Evolutionary conservation across 2,329 filamentous ascomycete species (phyloP).

Genomic region (Stemphylium vesicarium): DNA sequence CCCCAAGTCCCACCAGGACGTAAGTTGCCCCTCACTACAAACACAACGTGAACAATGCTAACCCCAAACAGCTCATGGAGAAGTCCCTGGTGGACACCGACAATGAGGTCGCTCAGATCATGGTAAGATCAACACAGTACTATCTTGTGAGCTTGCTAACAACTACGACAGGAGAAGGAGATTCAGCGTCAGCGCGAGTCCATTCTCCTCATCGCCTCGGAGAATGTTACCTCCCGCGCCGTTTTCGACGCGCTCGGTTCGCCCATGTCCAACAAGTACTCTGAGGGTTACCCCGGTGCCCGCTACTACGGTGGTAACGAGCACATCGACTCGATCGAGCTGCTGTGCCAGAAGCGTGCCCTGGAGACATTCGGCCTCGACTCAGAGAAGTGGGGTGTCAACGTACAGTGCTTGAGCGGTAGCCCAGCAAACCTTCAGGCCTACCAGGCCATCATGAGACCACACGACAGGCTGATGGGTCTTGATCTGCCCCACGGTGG

Average conservation of each 20-base stretch:
- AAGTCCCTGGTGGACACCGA: conserved; percentile 90
- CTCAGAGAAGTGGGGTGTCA: conserved; percentile 91
- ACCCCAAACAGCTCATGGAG: conserved; percentile 81
- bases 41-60: conserved; percentile 33
- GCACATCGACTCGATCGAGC: conserved; percentile 90
- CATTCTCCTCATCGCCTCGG: conserved; percentile 67
- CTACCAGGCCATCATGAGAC: conserved; percentile 96
- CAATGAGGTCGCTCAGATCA: conserved; percentile 93
- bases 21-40: conserved; percentile 50
- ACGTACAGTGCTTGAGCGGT: conserved; percentile 85
- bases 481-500: conserved; percentile 93
- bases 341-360: conserved; percentile 87
- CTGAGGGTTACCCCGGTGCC: conserved; percentile 94
- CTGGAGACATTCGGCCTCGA: conserved; percentile 86
- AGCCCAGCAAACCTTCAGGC: conserved; percentile 97
- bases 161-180: conserved; percentile 73
- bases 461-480: conserved; percentile 96
- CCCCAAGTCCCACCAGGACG: conserved; percentile 69
- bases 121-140: conserved; percentile 66
- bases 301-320: conserved; percentile 97
- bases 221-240: conserved; percentile 50
- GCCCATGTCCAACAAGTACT: conserved; percentile 85
- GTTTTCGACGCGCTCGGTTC: conserved; percentile 59
- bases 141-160: conserved; percentile 15
- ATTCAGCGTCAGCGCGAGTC: conserved; percentile 97